A percentile compares a stretch with the other conserved stretches of the same genome.
Evolutionary conservation across 2,329 filamentous ascomycete genomes (phyloP).

Genomic region (Diaporthe citri): DNA sequence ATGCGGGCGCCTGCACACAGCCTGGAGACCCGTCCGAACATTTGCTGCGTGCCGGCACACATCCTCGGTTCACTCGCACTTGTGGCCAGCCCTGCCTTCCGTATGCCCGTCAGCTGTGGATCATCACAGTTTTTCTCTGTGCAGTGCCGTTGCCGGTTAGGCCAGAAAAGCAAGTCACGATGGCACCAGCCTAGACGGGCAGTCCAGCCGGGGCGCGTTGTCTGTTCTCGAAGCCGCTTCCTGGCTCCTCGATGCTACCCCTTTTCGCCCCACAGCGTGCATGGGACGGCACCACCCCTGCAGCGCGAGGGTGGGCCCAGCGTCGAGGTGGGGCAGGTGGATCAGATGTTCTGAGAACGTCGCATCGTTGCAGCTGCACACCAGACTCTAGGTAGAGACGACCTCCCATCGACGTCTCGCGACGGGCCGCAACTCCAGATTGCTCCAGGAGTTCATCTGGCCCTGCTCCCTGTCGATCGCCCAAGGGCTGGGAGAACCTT

Average conservation of each 20-base stretch:
- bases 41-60: not conserved
- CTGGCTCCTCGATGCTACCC: constrained; percentile 16
- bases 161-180: not conserved
- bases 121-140: not conserved
- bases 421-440: constrained; percentile 41
- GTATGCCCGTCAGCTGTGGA: constrained; percentile 26
- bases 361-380: rapidly evolving
- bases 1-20: constrained; percentile 17
- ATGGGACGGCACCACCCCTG: not conserved
- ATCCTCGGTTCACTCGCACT: not conserved
- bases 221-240: constrained; percentile 27
- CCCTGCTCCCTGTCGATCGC: constrained; percentile 29
- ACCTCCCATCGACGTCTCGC: constrained; percentile 27
- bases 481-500: not conserved
- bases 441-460: constrained; percentile 26
- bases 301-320: not conserved
- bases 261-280: constrained; percentile 19
- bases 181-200: constrained; percentile 31
- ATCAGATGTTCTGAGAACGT: not conserved
- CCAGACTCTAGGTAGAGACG: not conserved
- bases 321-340: not conserved
- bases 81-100: constrained; percentile 5
- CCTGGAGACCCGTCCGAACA: not conserved
- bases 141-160: constrained; percentile 20
- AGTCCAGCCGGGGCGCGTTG: constrained; percentile 4